Evolutionary conservation across 2,329 filamentous ascomycete species (phyloP), one percentile per base, ranked within the genome.

Genomic region (Phialocephala sp.): DNA sequence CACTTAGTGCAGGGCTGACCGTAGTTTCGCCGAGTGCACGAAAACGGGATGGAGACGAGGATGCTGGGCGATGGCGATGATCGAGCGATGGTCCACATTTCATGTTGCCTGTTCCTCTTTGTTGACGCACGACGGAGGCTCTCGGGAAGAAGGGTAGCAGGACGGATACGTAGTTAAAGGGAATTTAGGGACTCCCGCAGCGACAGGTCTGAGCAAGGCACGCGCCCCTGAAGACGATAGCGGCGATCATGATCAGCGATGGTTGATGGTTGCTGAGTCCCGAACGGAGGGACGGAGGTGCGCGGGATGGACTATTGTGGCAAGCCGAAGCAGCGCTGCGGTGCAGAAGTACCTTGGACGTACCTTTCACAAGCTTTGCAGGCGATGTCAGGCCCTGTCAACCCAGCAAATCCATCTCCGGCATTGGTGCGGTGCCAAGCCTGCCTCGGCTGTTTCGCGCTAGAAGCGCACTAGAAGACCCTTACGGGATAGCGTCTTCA

Each of bases 391-490:
- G 43, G 2, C 18, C 15, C 43, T 8, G 43, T 15, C 43, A 47
- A 4, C 18, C 27, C 27, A 32, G 27, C 27, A 6, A 6, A 32
- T 32, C 27, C 3, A 32, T 6, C 27, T 32, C 27, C 27, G 27
- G 27, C 27, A 32, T 32, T 32, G 27, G 27, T 32, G 27, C 27
- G 27, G 27, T 32, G 27, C 27, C 27, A 32, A 32, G 27, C 27
- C 27, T 32, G 27, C 15, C 41, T 43, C 41, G 41, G 41, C 41
- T 43, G 14, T 43, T 43, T 43, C 41, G 45, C 66, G 66, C 66
- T 63, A 67, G 63, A 67, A 67, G 60, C 20, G 35, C 66, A 60
- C 66, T 65, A 67, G 63, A 67, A 67, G 62, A 50, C 55, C 47
- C 60, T 63, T 55, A 56, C 4, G 37, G 59, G 6, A 24, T 63